Base-by-base conservation (phyloP, 176 grass and related monocot genomes). In the Eleusine coracana region DNA sequence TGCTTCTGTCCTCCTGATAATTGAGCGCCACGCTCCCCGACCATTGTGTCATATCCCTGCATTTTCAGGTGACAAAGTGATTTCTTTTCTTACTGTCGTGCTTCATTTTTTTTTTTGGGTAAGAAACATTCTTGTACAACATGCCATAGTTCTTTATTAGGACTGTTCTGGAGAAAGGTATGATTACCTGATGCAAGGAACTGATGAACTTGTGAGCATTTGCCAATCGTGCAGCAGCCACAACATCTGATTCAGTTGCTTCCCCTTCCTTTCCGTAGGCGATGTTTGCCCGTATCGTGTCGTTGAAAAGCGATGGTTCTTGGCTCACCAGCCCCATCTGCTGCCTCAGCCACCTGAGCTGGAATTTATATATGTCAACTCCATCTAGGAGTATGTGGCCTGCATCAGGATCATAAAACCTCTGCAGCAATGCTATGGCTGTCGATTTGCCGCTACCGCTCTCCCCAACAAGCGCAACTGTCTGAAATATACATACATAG, bases 291-390 rank as follows among this genome's bases (percentile, higher is more conserved):
- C 87, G 86, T 83, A 99, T 93, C 0, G 96, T 94, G 10, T 95
- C 93, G 17, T 96, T 99, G 72, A 99, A 99, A n/a, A 99, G 74
- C 67, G 91, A 80, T 6, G 96, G 96, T 80, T 99, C 96, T 88
- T 99, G 96, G 62, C 96, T 96, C 64, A 99, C 96, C 38, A 99
- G 81, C 6, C 96, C 96, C 96, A 96, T 99, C 77, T 99, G 93
- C 80, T 90, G 93, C 80, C 96, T 99, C 37, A 96, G 59, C 96
- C 96, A 99, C 74, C 87, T 96, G 31, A 99, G 74, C 78, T 99
- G 91, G 48, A 99, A 87, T 79, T 92, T 99, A 64, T 86, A 73
- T 75, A 99, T 92, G 88, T 99, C 91, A 49, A 94, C 89, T 5
- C 96, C 91, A 68, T 99, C 96, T 21, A 99, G 87, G 40, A 92